Base-by-base conservation (phyloP, 768 basidiomycete genomes). In the Trametes coccinea region DNA sequence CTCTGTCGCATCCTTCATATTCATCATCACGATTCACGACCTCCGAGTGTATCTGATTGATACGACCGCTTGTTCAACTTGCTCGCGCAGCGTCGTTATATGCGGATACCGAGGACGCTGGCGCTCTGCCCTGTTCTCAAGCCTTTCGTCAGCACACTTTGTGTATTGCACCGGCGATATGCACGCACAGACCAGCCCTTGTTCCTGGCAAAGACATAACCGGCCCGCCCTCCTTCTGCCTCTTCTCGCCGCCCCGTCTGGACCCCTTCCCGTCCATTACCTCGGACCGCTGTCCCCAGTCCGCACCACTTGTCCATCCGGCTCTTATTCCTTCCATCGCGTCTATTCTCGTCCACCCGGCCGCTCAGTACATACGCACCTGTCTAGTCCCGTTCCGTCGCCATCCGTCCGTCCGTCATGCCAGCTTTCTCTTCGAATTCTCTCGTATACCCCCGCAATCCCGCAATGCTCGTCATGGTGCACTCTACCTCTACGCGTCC, bases 381-480 rank as follows among this genome's bases (percentile, higher is more conserved):
- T n/a, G 41, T 43, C 41, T 14, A 13, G 41, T 43, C n/a, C 14
- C 41, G 41, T 43, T 37, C 34, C 34, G 34, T 37, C 34, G 6
- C 30, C 22, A 14, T 31, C 47, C 13, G 22, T 30, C 47, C 47
- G 47, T 9, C 16, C 33, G 49, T 37, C 49, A 31, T 37, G 11
- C 16, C 31, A 13, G 41, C 41, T 43, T 31, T 29, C 47, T 34
- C 47, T 9, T 56, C 58, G 5, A 50, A 50, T 60, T 54, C 59
- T 57, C 53, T 59, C 61, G 62, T 66, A 66, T 66, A 66, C 65
- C 65, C 64, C 45, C 52, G 53, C 62, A 63, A 58, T 59, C 56
- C 57, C 22, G 62, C 62, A 63, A 63, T 55, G 62, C 57, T 63
- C 27, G 57, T 57, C 40, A 63, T 58, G 62, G 56, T 59, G 47